Percentiles rank a stretch among this genome's conserved stretches.
phyloP scores from a whole-genome alignment of 208 protist genomes.

The Leishmania braziliensis region DNA sequence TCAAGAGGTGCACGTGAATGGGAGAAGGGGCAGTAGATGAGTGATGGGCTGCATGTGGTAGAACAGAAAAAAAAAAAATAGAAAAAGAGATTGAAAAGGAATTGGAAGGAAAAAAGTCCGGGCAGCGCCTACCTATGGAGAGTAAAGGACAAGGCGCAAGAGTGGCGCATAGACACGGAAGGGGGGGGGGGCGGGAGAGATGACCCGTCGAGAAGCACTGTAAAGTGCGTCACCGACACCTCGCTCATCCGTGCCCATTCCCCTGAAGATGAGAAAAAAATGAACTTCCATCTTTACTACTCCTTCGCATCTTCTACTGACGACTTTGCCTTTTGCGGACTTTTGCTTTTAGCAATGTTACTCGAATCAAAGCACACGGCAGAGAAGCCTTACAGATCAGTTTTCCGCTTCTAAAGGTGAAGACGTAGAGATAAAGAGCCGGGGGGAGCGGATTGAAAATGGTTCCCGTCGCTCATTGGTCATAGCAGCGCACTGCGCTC shows the following conservation, averaged over 20 bases:
- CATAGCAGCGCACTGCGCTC: background rate
- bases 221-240: background rate
- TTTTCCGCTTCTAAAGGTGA: background rate
- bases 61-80: background rate
- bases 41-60: background rate
- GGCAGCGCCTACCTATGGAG: background rate
- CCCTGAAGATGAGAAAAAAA: background rate
- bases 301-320: background rate
- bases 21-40: background rate
- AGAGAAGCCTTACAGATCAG: background rate
- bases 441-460: background rate
- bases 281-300: background rate
- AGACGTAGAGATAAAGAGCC: background rate
- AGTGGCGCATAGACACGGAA: background rate
- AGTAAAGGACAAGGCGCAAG: background rate
- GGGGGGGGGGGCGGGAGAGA: background rate
- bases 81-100: background rate
- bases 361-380: background rate
- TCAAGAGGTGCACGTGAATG: background rate
- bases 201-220: background rate
- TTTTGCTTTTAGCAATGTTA: conserved; percentile 2
- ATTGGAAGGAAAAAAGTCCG: background rate
- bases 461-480: background rate
- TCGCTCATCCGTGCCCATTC: background rate
- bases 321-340: background rate